Conservation (phyloP, 2,329 filamentous ascomycete species). For the Diaporthe citriasiana region DNA sequence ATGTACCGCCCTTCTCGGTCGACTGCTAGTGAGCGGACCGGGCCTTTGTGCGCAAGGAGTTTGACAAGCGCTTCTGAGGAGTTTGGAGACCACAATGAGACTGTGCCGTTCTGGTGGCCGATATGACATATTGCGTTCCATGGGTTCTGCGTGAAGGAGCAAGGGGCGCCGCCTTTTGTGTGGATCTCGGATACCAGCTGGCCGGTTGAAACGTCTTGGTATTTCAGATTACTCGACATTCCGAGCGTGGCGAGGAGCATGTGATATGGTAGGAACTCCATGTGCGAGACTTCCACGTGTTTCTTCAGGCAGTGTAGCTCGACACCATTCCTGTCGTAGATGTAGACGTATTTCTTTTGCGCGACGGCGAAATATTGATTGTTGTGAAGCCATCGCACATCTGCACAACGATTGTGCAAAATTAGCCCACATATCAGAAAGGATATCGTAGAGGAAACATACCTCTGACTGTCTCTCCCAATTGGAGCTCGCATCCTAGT, state of each 20-base stretch:
- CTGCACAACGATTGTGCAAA: conserved; percentile 51
- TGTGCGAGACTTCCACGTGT: conserved; percentile 90
- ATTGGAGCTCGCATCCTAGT: conserved; percentile 89
- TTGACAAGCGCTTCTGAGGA: conserved; percentile 89
- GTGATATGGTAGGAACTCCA: conserved; percentile 97
- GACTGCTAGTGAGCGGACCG: conserved; percentile 86
- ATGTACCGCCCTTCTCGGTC: conserved; percentile 95
- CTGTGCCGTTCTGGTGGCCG: conserved; percentile 94
- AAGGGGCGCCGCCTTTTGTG: conserved; percentile 87
- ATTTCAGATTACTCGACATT: conserved; percentile 87
- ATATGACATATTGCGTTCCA: conserved; percentile 93
- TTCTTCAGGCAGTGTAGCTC: conserved; percentile 93
- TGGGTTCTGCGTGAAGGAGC: conserved; percentile 88
- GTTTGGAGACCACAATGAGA: conserved; percentile 97
- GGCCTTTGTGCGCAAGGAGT: conserved; percentile 88
- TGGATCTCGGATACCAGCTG: conserved; percentile 88
- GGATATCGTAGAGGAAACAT: background rate
- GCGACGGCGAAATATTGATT: conserved; percentile 95
- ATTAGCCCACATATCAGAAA: background rate
- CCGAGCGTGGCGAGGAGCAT: conserved; percentile 91
- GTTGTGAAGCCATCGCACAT: conserved; percentile 93
- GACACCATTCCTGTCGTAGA: conserved; percentile 92
- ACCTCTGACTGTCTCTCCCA: conserved; percentile 85
- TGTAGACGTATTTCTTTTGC: conserved; percentile 97
- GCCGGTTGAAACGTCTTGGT: conserved; percentile 95